Evolutionary conservation across 1,284 basidiomycete species (phyloP), one percentile per base, ranked within the genome.

Genomic region (Apiotrichum gracile): DNA sequence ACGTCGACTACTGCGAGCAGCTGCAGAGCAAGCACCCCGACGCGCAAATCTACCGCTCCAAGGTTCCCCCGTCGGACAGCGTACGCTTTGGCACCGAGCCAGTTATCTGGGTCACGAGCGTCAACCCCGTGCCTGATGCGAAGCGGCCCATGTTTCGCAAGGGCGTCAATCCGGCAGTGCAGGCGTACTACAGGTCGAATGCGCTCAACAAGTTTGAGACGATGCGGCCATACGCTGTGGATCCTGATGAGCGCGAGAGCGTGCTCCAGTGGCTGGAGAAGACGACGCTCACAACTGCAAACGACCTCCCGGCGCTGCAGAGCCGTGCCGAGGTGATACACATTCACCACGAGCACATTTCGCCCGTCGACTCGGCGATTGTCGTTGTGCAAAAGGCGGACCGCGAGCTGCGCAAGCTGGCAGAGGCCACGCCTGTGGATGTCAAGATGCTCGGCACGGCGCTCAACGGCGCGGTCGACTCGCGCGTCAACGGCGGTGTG

Each of bases 11-110:
- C 77, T 93, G 91, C 75, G 93, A 97, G 73, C 79, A 87, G 27
- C 87, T 97, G 82, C 83, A 94, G 45, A 86, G 85, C 75, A 97
- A 97, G 73, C 90, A 97, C 70, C 86, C 91, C 3, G 85, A 85
- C 38, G 88, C 91, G 2, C 87, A 86, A 56, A 77, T 97, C 13
- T 78, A 96, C 54, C 87, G 86, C 66, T 82, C 79, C 17, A 80
- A 82, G 43, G 83, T 85, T 4, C 86, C 91, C 43, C 88, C 92
- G 4, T 81, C 85, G 14, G 85, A 88, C 14, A 86, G 91, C 57
- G 81, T 90, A 51, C 84, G 85, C 24, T 86, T 83, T 63, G 87
- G 88, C n/a, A 82, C 78, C 43, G 86, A 86, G 47, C 88, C 89
- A 59, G 88, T 86, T 67, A 88, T 94, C 51, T 92, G 96, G 74